These are phyloP conservation scores for Ascochyta lentis DNA, from an alignment of 2,329 filamentous ascomycete genomes.

Conservation along the genomic window DNA sequence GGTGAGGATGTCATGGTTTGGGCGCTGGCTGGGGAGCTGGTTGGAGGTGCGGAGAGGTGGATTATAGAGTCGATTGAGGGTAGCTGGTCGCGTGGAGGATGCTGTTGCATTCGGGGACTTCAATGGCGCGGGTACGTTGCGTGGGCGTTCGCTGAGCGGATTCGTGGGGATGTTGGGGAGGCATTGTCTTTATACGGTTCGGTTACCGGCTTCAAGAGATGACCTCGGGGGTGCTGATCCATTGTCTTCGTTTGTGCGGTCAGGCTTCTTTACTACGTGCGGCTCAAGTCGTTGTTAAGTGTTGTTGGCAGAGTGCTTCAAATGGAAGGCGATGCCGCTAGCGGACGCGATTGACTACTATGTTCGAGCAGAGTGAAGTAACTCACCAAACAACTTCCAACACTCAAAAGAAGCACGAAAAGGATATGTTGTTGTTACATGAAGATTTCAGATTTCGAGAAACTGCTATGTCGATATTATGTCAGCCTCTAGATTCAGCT, in stretches of 20 bases:
- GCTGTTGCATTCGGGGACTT: slow-evolving; percentile 4
- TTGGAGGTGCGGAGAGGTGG: not conserved
- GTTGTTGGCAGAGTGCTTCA: not conserved
- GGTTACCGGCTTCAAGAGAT: not conserved
- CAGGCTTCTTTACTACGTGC: slow-evolving; percentile 8
- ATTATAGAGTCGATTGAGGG: slow-evolving; percentile 7
- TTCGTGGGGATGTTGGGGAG: not conserved
- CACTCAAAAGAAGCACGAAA: not conserved
- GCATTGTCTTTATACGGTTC: not conserved
- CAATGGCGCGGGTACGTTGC: not conserved
- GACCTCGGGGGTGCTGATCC: not conserved
- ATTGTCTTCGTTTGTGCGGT: not conserved
- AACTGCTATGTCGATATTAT: too few species aligned
- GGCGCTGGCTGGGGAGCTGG: not conserved
- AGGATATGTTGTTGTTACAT: too few species aligned
- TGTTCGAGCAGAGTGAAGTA: not conserved
- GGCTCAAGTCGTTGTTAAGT: slow-evolving; percentile 1
- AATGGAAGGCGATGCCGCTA: slow-evolving; percentile 2
- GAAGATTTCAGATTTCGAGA: too few species aligned
- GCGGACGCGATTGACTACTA: slow-evolving; percentile 2
- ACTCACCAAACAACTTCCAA: not conserved
- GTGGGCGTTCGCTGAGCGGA: not conserved
- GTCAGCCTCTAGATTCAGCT: not conserved
- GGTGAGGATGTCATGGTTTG: not conserved
- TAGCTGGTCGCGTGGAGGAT: not conserved